phyloP scores from a whole-genome alignment of 257 asterid genomes.

The Haberlea rhodopensis region DNA sequence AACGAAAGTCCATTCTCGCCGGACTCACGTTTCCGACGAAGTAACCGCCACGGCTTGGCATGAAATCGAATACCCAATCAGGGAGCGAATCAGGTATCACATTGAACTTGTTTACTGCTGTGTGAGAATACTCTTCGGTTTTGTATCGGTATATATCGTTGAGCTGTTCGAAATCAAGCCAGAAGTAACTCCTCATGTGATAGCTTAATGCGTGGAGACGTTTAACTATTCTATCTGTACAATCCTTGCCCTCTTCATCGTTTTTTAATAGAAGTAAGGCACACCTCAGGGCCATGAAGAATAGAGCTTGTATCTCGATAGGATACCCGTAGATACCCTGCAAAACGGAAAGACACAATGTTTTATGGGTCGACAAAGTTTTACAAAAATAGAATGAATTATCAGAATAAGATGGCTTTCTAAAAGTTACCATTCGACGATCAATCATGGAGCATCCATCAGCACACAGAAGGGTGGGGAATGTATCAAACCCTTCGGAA shows the following conservation, averaged over 20 bases:
- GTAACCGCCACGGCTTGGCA: slow-evolving; percentile 86
- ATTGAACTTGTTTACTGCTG: slow-evolving; percentile 88
- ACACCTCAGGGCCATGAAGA: slow-evolving; percentile 87
- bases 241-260: slow-evolving; percentile 71
- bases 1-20: slow-evolving; percentile 85
- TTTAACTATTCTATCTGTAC: slow-evolving; percentile 48
- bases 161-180: slow-evolving; percentile 84
- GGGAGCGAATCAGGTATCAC: slow-evolving; percentile 93
- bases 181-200: slow-evolving; percentile 85
- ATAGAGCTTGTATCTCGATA: slow-evolving; percentile 83
- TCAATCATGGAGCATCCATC: slow-evolving; percentile 95
- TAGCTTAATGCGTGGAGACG: slow-evolving; percentile 82
- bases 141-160: slow-evolving; percentile 83
- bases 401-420: slow-evolving; percentile 7
- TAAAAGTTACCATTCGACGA: slow-evolving; percentile 73
- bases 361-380: not conserved
- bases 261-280: slow-evolving; percentile 64
- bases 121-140: slow-evolving; percentile 89
- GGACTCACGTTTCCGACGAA: slow-evolving; percentile 91
- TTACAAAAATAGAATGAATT: not conserved
- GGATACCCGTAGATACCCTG: slow-evolving; percentile 95
- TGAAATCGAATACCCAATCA: slow-evolving; percentile 88
- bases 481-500: slow-evolving; percentile 90
- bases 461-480: slow-evolving; percentile 91
- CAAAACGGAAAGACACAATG: not conserved